A percentile compares a stretch with the other conserved stretches of the same genome.
Conservation (phyloP, 73 alveolate genomes). For the Breviolum minutum region DNA sequence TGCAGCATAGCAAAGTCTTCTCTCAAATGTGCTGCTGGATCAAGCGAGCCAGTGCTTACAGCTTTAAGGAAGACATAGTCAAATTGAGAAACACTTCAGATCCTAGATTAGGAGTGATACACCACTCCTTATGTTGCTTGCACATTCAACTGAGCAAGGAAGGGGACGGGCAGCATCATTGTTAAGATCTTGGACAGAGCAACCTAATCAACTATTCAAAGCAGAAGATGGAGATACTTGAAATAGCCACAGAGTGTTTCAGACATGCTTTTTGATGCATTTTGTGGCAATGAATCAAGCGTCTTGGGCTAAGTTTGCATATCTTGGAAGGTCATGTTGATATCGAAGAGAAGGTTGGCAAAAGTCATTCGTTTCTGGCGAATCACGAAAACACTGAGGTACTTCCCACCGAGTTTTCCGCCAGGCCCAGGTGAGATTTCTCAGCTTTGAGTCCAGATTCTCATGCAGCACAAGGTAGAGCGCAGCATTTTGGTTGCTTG, state of each 20-base stretch:
- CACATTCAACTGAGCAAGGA: too few species aligned
- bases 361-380: background rate
- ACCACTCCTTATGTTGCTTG: too few species aligned
- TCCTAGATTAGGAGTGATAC: too few species aligned
- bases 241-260: background rate
- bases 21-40: background rate
- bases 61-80: background rate
- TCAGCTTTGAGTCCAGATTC: background rate
- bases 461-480: background rate
- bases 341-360: background rate
- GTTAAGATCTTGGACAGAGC: background rate
- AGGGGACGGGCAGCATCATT: too few species aligned
- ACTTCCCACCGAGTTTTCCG: constrained; percentile 38
- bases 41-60: background rate
- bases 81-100: background rate
- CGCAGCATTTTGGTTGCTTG: too few species aligned
- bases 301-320: background rate
- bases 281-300: constrained; percentile 4
- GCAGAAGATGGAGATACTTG: background rate
- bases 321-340: background rate
- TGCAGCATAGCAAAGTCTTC: too few species aligned
- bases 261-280: background rate
- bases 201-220: background rate
- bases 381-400: background rate
- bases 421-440: constrained; percentile 8